Evolutionary conservation across 225 moss, liverwort and hornwort genomes (phyloP).

Genomic region (Physcomitrium patens): DNA sequence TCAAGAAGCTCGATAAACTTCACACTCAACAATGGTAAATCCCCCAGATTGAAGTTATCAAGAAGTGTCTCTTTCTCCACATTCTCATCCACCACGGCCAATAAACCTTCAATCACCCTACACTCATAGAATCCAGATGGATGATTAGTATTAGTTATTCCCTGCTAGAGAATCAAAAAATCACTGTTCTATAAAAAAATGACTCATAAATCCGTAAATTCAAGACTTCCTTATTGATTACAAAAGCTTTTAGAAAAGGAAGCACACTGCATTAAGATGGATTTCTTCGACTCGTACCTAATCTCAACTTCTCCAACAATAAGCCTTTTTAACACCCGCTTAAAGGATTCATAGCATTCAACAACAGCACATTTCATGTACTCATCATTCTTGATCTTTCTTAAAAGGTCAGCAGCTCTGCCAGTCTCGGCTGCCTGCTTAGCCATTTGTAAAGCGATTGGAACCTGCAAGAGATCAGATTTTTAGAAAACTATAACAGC

Average conservation of each 20-base stretch:
- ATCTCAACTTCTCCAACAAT: constrained; percentile 83
- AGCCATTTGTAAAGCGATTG: constrained; percentile 94
- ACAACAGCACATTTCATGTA: constrained; percentile 93
- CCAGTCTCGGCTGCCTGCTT: constrained; percentile 82
- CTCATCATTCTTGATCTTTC: constrained; percentile 85
- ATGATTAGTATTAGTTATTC: not conserved
- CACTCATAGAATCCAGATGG: not conserved
- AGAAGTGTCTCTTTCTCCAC: constrained; percentile 78
- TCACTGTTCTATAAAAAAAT: not conserved
- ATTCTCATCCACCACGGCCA: constrained; percentile 72
- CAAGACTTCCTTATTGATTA: not conserved
- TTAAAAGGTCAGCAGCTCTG: constrained; percentile 71
- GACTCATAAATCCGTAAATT: not conserved
- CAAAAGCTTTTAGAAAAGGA: not conserved
- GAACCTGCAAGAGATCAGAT: constrained; percentile 57
- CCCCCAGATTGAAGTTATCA: constrained; percentile 78
- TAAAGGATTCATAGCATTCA: constrained; percentile 93
- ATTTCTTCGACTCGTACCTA: constrained; percentile 45
- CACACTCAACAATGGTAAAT: constrained; percentile 70
- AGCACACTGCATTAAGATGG: not conserved
- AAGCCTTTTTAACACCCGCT: constrained; percentile 71
- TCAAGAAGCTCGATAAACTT: constrained; percentile 92
- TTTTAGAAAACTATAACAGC: not conserved
- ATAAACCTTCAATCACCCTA: constrained; percentile 84
- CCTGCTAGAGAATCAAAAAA: not conserved